Evolutionary conservation across 2,329 filamentous ascomycete species (phyloP).

Genomic region (Podosphaera fusca): DNA sequence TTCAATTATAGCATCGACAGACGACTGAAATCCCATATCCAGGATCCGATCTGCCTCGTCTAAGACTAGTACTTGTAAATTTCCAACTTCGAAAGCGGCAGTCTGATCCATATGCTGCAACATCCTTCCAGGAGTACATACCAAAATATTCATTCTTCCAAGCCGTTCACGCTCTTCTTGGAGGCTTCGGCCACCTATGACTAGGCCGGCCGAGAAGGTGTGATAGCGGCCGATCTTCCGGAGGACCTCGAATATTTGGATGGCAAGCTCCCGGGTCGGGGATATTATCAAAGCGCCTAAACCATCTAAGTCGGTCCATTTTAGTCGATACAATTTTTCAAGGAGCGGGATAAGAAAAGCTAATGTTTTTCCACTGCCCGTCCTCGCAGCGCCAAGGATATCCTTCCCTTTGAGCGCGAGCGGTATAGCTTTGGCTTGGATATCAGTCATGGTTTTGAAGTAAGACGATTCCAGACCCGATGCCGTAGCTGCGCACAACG

Average conservation of each 20-base stretch:
- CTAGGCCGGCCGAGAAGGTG: conserved; percentile 70
- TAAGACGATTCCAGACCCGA: conserved; percentile 66
- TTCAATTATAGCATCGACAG: conserved; percentile 78
- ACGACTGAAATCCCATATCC: conserved; percentile 87
- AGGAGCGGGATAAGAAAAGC: conserved; percentile 81
- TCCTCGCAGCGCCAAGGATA: conserved; percentile 85
- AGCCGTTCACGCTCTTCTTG: conserved; percentile 70
- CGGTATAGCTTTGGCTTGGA: conserved; percentile 76
- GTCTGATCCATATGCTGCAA: conserved; percentile 92
- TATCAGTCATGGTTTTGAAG: conserved; percentile 75
- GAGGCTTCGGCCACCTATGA: conserved; percentile 82
- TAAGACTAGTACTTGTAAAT: conserved; percentile 75
- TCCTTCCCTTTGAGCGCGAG: conserved; percentile 67
- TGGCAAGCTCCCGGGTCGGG: conserved; percentile 81
- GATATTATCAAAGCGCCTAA: conserved; percentile 82
- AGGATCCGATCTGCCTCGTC: conserved; percentile 94
- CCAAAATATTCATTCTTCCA: conserved; percentile 84
- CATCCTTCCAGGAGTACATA: conserved; percentile 87
- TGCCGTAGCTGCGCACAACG: conserved; percentile 59
- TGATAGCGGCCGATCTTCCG: conserved; percentile 77
- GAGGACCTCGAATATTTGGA: conserved; percentile 90
- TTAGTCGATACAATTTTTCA: conserved; percentile 72
- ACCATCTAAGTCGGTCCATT: conserved; percentile 79
- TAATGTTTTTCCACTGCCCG: conserved; percentile 83
- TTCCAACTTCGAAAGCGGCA: conserved; percentile 68